Percentiles rank a stretch among this genome's conserved stretches.
These are phyloP conservation scores for Blastobotrys muscicola DNA, from an alignment of 805 yeast species.

Conservation along the genomic window DNA sequence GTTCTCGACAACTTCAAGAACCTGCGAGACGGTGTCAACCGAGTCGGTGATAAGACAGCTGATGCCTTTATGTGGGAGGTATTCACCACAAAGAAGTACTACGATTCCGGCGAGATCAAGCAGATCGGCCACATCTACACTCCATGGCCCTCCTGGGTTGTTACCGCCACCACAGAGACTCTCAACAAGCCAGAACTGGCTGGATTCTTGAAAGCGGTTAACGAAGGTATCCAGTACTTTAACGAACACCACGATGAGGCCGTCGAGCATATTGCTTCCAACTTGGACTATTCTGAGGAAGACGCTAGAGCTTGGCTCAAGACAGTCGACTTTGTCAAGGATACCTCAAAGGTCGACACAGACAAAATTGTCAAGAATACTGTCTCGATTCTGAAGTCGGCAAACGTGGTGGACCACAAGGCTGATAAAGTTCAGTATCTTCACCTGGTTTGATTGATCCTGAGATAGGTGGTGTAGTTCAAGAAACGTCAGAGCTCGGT, in stretches of 20 bases:
- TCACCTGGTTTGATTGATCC: not conserved
- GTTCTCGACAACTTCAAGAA: slow-evolving; percentile 60
- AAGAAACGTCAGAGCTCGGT: no score
- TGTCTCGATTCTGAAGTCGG: slow-evolving; percentile 44
- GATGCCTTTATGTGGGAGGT: slow-evolving; percentile 97
- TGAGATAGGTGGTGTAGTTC: no score
- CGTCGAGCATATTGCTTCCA: slow-evolving; percentile 48
- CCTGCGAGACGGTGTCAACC: slow-evolving; percentile 71
- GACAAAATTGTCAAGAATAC: slow-evolving; percentile 45
- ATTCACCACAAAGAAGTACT: slow-evolving; percentile 80
- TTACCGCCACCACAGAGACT: slow-evolving; percentile 42
- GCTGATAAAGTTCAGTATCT: slow-evolving; percentile 12
- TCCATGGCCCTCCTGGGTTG: slow-evolving; percentile 96
- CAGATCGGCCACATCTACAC: slow-evolving; percentile 81
- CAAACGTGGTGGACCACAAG: slow-evolving; percentile 42
- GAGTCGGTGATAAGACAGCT: slow-evolving; percentile 34
- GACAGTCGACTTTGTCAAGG: slow-evolving; percentile 56
- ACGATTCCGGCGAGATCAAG: slow-evolving; percentile 71
- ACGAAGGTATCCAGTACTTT: slow-evolving; percentile 63
- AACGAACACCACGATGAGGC: slow-evolving; percentile 52
- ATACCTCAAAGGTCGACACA: slow-evolving; percentile 41
- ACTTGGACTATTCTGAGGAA: slow-evolving; percentile 64
- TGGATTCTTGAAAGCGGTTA: slow-evolving; percentile 44
- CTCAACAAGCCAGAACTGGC: slow-evolving; percentile 24
- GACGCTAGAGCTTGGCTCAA: slow-evolving; percentile 79